Base-by-base conservation (phyloP, 2,329 filamentous ascomycete species). In the Neocatenulostroma microsporum region DNA sequence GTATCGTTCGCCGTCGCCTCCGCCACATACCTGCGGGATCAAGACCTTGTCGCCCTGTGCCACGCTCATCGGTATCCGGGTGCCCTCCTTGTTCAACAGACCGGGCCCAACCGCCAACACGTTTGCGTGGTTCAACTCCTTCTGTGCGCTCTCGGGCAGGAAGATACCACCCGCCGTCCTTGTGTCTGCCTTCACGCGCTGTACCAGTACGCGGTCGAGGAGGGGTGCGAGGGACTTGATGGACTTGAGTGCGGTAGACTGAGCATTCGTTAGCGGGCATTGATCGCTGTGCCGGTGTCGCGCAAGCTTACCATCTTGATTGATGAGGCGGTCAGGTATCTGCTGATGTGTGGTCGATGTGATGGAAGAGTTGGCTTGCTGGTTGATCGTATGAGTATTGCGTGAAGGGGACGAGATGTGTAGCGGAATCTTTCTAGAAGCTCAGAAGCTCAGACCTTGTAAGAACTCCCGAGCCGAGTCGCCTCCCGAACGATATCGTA, bases 81-180 rank as follows among this genome's bases (percentile, higher is more conserved):
- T 84, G 54, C 91, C 91, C 44, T 94, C 82, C 69, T 81, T 87
- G 72, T 93, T 85, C 43, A 94, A 58, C 11, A 73, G 80, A 46
- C 91, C 91, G 40, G 91, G 91, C 37, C 91, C 91, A 47, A 98
- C 89, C 46, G 91, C 91, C 44, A 98, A 73, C 38, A 98, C 91
- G 69, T 86, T 88, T 57, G 85, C 91, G 74, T 96, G 89, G 69
- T 95, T 96, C 62, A 96, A 78, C 68, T 98, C 91, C 78, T 98
- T 94, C 61, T 96, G 86, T 58, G 82, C 84, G 45, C 82, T 88
- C 73, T 98, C 91, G 54, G 91, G 91, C 50, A 98, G 84, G 76
- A 93, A 95, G 75, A 98, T 94, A 58, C 91, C 91, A 59, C 81
- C 81, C 55, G 91, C 87, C 33, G 91, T 98, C 77, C 95, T 95